Evolutionary conservation across 2,329 filamentous ascomycete species (phyloP).

Genomic region (Endoconidiophora polonica): DNA sequence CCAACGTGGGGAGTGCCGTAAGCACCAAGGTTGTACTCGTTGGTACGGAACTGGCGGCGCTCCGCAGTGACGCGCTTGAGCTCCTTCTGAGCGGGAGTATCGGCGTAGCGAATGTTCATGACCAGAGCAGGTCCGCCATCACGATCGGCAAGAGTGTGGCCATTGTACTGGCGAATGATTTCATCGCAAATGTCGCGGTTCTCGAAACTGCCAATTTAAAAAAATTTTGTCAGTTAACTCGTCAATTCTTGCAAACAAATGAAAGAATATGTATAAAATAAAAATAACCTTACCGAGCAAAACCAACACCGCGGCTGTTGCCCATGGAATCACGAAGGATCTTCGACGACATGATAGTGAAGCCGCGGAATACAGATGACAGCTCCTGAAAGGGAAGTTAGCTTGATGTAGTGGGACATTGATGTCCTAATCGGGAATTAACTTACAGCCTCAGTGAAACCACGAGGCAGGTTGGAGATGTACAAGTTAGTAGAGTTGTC

Average conservation of each 20-base stretch:
- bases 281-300: constrained; percentile 57
- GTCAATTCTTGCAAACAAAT: constrained; percentile 14
- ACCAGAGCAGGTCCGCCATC: constrained; percentile 38
- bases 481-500: constrained; percentile 86
- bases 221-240: neutral
- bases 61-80: constrained; percentile 93
- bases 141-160: constrained; percentile 58
- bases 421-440: constrained; percentile 3
- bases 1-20: constrained; percentile 47
- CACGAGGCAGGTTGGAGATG: constrained; percentile 88
- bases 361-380: constrained; percentile 61
- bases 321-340: constrained; percentile 85
- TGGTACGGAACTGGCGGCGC: constrained; percentile 85
- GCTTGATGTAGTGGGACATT: constrained; percentile 5
- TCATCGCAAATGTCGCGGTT: constrained; percentile 76
- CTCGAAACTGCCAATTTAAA: constrained; percentile 51
- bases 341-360: constrained; percentile 79
- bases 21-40: constrained; percentile 73
- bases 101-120: constrained; percentile 88
- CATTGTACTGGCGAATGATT: constrained; percentile 75
- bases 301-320: constrained; percentile 90
- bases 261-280: constrained; percentile 4
- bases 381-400: constrained; percentile 38
- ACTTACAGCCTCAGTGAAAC: constrained; percentile 75
- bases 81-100: constrained; percentile 91